Evolutionary conservation across 2,329 filamentous ascomycete species (phyloP).

Genomic region (Huntiella omanensis): DNA sequence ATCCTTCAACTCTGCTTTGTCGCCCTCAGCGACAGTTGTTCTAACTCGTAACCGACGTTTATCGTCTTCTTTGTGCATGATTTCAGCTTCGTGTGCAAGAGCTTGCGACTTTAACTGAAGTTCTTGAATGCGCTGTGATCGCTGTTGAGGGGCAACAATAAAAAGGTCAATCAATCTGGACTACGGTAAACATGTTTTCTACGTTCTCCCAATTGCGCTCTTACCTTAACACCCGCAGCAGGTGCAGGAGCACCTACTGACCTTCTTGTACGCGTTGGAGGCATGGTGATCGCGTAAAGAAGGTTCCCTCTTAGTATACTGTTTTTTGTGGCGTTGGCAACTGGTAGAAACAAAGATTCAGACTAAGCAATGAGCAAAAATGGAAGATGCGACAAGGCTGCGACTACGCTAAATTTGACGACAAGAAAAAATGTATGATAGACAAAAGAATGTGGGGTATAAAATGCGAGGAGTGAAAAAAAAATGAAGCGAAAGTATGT

Average conservation of each 20-base stretch:
- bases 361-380: too few relatives aligned
- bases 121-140: conserved; percentile 10
- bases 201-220: neutral
- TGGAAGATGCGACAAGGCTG: neutral
- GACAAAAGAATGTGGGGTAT: neutral
- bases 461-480: neutral
- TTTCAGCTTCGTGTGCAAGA: conserved; percentile 49
- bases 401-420: neutral
- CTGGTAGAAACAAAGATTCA: neutral
- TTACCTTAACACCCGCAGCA: conserved; percentile 7
- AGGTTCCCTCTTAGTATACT: too few relatives aligned
- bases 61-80: conserved; percentile 57
- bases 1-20: conserved; percentile 49
- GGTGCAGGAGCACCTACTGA: conserved; percentile 4
- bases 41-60: conserved; percentile 50
- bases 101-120: conserved; percentile 40
- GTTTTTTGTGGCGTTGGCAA: neutral
- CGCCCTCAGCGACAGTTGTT: conserved; percentile 52
- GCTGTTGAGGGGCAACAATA: neutral
- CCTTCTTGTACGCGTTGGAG: conserved; percentile 9
- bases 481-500: neutral
- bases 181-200: neutral
- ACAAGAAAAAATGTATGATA: neutral
- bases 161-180: neutral
- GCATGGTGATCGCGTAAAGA: conserved; percentile 8